Evolutionary conservation across 805 yeast species (phyloP), one percentile per base, ranked within the genome.

Genomic region (Candida odintsovae): DNA sequence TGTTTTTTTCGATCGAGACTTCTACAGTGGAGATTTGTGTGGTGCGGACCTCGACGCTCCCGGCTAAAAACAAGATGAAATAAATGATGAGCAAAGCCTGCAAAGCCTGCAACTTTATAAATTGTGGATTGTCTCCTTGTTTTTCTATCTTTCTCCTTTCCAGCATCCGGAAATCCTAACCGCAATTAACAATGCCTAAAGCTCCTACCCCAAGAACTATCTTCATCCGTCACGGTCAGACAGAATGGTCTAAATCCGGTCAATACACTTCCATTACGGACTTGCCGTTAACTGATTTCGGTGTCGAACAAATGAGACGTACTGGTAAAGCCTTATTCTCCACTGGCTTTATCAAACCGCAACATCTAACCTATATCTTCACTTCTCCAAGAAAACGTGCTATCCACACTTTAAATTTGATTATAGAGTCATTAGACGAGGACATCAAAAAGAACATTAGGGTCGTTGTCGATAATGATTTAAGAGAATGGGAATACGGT

Each of bases 401-500:
- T 2, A 71, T 73, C 44, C 81, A 81, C 52, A 90, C 98, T 0
- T 77, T 80, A 43, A 75, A 83, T 16, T 70, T 90, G 49, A 69
- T 90, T 16, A 64, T 85, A 38, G 77, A 75, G 47, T 61, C 69
- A 4, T 59, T 82, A 40, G 70, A 72, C 21, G 72, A 68, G 13
- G 70, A 69, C 22, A 66, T 70, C 16, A 71, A 67, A 49, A 52
- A 70, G 10, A 52, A 64, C 7, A 72, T 82, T 42, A 68, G 73
- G 9, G 57, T 75, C 39, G 66, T 70, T 47, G 73, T 73, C 18
- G 83, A 81, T 51, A 80, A 86, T 42, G 90, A 88, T 57, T 66
- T 90, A 42, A 77, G 94, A 56, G 98, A 92, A 67, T 92, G 97
- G 97, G 95, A 88, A 54, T 92, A 92, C 59, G 98, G 98, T 55